Conservation (phyloP, 1,284 basidiomycete species). For the Hymenochaete sp. region DNA sequence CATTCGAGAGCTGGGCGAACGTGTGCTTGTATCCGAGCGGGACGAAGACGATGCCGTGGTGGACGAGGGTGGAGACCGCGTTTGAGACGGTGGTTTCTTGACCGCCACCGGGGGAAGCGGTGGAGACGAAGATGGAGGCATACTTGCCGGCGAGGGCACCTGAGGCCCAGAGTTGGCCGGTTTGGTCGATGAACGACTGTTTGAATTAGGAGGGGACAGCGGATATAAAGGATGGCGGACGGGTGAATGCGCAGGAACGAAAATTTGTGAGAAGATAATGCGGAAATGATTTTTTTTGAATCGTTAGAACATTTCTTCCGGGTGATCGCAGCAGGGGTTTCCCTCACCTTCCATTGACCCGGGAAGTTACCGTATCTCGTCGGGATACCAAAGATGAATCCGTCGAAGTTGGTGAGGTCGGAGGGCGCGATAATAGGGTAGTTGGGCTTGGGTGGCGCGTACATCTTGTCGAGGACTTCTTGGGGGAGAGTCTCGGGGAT, state of each 20-base stretch:
- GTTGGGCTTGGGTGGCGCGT: constrained; percentile 63
- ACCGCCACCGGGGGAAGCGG: constrained; percentile 59
- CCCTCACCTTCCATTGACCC: constrained; percentile 56
- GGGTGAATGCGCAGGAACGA: too few species aligned
- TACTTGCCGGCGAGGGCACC: constrained; percentile 78
- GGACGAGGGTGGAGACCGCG: constrained; percentile 64
- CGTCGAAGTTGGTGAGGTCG: constrained; percentile 60
- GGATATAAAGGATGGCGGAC: not conserved
- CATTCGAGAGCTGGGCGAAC: constrained; percentile 49
- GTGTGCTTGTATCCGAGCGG: constrained; percentile 68
- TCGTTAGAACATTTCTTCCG: not conserved
- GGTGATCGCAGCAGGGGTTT: too few species aligned
- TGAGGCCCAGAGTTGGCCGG: constrained; percentile 67
- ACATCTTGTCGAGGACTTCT: constrained; percentile 71
- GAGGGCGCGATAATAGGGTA: constrained; percentile 67
- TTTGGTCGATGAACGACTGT: constrained; percentile 75
- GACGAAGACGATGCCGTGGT: constrained; percentile 76
- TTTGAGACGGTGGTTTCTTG: constrained; percentile 65
- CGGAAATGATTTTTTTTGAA: not conserved
- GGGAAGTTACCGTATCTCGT: constrained; percentile 71
- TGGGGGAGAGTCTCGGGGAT: constrained; percentile 78
- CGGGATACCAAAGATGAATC: constrained; percentile 67
- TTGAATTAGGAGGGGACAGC: not conserved
- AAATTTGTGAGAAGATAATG: constrained; percentile 13
- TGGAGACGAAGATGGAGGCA: constrained; percentile 64